Evolutionary conservation across 2,329 filamentous ascomycete genomes (phyloP).

Genomic region (Paecilomyces formosus): DNA sequence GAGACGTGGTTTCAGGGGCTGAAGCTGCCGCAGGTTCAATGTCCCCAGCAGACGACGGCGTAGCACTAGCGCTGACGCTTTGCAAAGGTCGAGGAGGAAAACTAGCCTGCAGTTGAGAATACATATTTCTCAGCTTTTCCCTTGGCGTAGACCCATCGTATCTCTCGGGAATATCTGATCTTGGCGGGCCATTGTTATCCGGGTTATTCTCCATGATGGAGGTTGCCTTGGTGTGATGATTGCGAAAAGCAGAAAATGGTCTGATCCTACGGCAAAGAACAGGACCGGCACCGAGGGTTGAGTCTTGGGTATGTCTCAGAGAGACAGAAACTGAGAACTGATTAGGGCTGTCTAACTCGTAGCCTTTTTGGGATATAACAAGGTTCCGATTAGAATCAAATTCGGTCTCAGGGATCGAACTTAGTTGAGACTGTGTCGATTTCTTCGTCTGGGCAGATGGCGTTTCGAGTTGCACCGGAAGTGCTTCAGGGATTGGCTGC

Average conservation of each 20-base stretch:
- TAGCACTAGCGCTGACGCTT: conserved; percentile 21
- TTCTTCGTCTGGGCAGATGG: background rate
- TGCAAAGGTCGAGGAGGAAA: conserved; percentile 10
- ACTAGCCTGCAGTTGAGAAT: conserved; percentile 20
- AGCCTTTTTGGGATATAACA: background rate
- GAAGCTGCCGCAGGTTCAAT: conserved; percentile 26
- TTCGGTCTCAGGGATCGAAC: background rate
- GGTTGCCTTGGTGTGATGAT: background rate
- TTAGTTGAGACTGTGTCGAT: background rate
- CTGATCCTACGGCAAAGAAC: background rate
- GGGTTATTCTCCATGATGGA: conserved; percentile 14
- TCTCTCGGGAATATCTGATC: conserved; percentile 16
- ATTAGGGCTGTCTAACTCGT: background rate
- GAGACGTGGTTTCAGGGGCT: conserved; percentile 21
- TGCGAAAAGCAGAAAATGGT: background rate
- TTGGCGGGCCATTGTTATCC: conserved; percentile 9
- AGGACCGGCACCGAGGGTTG: background rate
- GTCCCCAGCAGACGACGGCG: conserved; percentile 35
- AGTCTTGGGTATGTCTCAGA: background rate
- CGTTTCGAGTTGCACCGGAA: conserved; percentile 2
- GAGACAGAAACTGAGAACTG: background rate
- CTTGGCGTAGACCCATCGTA: conserved; percentile 20
- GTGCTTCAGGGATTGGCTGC: conserved; percentile 4
- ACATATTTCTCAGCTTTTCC: conserved; percentile 24
- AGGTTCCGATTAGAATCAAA: background rate